Conservation (phyloP, 2,329 filamentous ascomycete genomes). For the Leptographium wingfieldii region DNA sequence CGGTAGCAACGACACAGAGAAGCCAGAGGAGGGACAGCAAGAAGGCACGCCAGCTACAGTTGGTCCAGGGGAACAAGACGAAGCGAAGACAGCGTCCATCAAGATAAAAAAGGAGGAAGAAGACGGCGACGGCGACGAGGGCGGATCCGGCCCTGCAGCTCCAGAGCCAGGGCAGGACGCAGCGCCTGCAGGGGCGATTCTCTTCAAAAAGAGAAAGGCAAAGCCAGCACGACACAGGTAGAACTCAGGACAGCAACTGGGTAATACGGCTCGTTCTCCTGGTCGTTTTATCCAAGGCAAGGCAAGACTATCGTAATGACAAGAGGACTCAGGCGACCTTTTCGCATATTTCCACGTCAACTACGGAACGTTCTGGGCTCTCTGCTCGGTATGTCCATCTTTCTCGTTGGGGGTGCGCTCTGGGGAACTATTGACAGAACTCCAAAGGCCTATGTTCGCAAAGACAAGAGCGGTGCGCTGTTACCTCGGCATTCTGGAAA, state of each 20-base stretch:
- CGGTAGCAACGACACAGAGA: not conserved
- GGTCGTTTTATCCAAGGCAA: not conserved
- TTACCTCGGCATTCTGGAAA: no score
- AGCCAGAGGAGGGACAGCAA: not conserved
- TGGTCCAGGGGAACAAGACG: not conserved
- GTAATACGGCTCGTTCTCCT: not conserved
- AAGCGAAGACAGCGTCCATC: not conserved
- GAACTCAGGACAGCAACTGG: not conserved
- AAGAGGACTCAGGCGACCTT: not conserved
- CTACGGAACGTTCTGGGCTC: no score
- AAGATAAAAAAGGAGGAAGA: constrained; percentile 1
- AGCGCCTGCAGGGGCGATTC: constrained; percentile 25
- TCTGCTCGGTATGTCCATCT: no score
- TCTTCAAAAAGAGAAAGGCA: constrained; percentile 72
- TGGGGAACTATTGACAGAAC: no score
- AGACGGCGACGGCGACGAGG: not conserved
- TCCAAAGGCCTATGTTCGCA: no score
- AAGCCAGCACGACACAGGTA: constrained; percentile 51
- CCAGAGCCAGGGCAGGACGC: not conserved
- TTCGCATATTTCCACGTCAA: no score
- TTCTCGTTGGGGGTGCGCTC: no score
- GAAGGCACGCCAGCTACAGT: not conserved
- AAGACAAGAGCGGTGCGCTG: no score
- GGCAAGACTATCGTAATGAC: not conserved
- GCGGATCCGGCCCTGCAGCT: constrained; percentile 1